Evolutionary conservation across 2,329 filamentous ascomycete genomes (phyloP).

Genomic region (Triangularia verruculosa): DNA sequence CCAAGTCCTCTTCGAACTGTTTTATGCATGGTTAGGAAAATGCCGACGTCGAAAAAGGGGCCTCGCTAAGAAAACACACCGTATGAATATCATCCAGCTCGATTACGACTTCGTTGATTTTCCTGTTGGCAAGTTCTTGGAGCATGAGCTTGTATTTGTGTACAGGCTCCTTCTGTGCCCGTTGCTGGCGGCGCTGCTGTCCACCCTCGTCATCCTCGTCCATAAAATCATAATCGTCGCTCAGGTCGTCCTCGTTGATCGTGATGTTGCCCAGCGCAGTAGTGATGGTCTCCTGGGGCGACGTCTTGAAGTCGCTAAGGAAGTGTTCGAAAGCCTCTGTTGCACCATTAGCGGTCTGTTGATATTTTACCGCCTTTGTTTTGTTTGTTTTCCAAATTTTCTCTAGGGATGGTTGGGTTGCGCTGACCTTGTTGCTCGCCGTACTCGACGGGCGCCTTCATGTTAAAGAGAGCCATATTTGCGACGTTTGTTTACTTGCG

Average conservation of each 20-base stretch:
- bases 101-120: slow-evolving; percentile 72
- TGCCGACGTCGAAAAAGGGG: slow-evolving; percentile 4
- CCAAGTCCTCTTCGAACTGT: slow-evolving; percentile 72
- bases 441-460: slow-evolving; percentile 80
- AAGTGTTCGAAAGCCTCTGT: slow-evolving; percentile 83
- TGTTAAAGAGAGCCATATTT: slow-evolving; percentile 80
- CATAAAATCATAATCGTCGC: slow-evolving; percentile 92
- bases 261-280: slow-evolving; percentile 81
- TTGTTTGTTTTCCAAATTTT: neutral
- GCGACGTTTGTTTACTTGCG: slow-evolving; percentile 24
- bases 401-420: slow-evolving; percentile 23
- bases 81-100: slow-evolving; percentile 83
- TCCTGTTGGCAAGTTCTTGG: slow-evolving; percentile 81
- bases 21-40: neutral
- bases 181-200: slow-evolving; percentile 48
- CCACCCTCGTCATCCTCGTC: slow-evolving; percentile 69
- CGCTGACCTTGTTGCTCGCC: slow-evolving; percentile 74
- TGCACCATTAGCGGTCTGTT: slow-evolving; percentile 8
- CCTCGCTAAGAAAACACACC: slow-evolving; percentile 47
- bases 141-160: slow-evolving; percentile 87
- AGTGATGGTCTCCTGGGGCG: slow-evolving; percentile 66
- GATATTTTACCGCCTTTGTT: neutral
- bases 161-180: slow-evolving; percentile 55
- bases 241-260: slow-evolving; percentile 81
- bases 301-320: slow-evolving; percentile 81